Evolutionary conservation across 495 filamentous ascomycete species (phyloP).

Genomic region (Sporormia fimetaria): DNA sequence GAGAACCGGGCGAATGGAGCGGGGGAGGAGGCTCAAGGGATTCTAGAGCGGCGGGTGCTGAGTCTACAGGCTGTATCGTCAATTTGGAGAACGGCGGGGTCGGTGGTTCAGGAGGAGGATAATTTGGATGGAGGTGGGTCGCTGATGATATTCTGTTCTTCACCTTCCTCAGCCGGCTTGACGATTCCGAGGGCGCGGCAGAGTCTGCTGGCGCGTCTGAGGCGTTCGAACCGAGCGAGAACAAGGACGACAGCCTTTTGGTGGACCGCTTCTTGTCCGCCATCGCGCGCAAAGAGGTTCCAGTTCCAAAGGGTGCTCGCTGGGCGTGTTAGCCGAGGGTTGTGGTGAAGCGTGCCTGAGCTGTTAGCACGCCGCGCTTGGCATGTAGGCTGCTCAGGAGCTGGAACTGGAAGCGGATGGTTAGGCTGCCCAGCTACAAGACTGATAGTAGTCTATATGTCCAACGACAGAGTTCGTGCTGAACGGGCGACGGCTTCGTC

Average conservation of each 20-base stretch:
- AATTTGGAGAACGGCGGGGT: neutral
- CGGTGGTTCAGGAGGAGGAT: conserved; percentile 11
- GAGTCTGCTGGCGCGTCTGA: conserved; percentile 2
- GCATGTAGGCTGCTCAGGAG: too few relatives aligned
- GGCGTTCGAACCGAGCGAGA: conserved; percentile 5
- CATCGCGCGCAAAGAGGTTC: too few relatives aligned
- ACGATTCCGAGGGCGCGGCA: conserved; percentile 9
- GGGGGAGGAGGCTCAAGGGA: conserved; percentile 12
- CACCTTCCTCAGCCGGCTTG: conserved; percentile 7
- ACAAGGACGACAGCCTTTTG: conserved; percentile 18
- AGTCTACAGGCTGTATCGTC: conserved; percentile 8
- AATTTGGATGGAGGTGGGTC: conserved; percentile 7
- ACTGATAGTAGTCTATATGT: too few relatives aligned
- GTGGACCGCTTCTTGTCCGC: conserved; percentile 12
- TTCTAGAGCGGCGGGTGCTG: conserved; percentile 5
- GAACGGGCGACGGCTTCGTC: too few relatives aligned
- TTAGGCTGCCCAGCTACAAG: too few relatives aligned
- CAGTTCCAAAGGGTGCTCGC: too few relatives aligned
- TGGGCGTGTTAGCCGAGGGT: too few relatives aligned
- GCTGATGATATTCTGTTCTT: conserved; percentile 16
- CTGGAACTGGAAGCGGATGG: too few relatives aligned
- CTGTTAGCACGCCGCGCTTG: too few relatives aligned
- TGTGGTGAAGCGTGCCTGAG: too few relatives aligned
- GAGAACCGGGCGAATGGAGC: conserved; percentile 7
- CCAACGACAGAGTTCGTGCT: too few relatives aligned